Base-by-base conservation (phyloP, 2,329 filamentous ascomycete genomes). In the Epichloe glyceriae region DNA sequence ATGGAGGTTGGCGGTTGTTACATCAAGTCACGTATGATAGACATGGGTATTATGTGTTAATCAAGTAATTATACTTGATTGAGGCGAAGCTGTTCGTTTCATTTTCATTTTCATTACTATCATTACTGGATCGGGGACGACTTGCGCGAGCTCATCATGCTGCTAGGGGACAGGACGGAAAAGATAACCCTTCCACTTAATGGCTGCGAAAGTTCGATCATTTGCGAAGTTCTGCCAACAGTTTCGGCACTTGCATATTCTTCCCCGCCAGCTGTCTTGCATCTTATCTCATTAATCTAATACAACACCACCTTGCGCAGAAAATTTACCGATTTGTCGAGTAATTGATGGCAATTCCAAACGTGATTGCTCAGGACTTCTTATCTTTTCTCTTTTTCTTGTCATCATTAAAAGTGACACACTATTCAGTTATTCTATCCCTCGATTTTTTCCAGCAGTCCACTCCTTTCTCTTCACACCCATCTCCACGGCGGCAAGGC, bases 401-500 rank as follows among this genome's bases (percentile, higher is more conserved):
- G 26, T 30, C 3, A 30, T 30, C 1, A 30, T 30, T 4, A 30
- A 30, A 30, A 30, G 26, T 30, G 8, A 11, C 26, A 30, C 8
- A 10, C 8, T 30, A 4, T 30, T 11, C 3, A 30, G 26, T 11
- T 4, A 10, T 30, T 37, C 34, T 56, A 70, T 35, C 67, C 67
- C 53, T 76, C 74, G 50, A 80, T 71, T 62, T 73, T 73, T 75
- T 43, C 90, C 90, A 55, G 83, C 79, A 3, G 80, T 78, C 91
- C 90, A 97, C 47, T 82, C 83, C 68, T 75, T 85, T 64, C 86
- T 81, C 82, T 95, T 97, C 17, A 86, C 78, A 5, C 86, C 90
- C 73, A 98, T 78, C 75, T 98, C 93, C 35, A 98, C 93, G 5
- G 93, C 93, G 19, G 91, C 93, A 59, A 81, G 76, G 3, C 93